Conservation (phyloP, 768 basidiomycete genomes). For the Tricholoma sp. region DNA sequence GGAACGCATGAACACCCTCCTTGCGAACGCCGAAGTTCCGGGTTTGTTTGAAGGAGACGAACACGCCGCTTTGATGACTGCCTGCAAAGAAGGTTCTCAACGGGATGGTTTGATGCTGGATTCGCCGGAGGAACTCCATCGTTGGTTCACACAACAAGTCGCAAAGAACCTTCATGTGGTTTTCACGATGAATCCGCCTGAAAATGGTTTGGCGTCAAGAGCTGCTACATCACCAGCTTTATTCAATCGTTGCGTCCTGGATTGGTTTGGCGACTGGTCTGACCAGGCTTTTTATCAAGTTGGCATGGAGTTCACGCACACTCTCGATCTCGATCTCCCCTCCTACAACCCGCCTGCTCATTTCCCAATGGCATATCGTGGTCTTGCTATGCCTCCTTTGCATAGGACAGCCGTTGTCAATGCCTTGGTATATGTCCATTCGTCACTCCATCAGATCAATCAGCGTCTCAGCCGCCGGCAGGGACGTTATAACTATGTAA, state of each 20-base stretch:
- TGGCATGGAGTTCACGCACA: slow-evolving; percentile 92
- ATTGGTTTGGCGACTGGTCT: slow-evolving; percentile 99
- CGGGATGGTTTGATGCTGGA: slow-evolving; percentile 97
- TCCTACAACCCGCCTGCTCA: slow-evolving; percentile 72
- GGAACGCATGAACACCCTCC: slow-evolving; percentile 98
- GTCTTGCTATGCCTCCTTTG: slow-evolving; percentile 77
- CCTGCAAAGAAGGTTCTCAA: slow-evolving; percentile 99
- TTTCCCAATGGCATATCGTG: slow-evolving; percentile 89
- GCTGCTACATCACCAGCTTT: slow-evolving; percentile 97
- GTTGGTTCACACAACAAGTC: slow-evolving; percentile 98
- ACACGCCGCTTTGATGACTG: slow-evolving; percentile 95
- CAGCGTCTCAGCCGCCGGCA: slow-evolving; percentile 83
- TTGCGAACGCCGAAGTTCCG: slow-evolving; percentile 99
- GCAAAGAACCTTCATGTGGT: slow-evolving; percentile 98
- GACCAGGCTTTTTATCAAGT: slow-evolving; percentile 99
- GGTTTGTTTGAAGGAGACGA: slow-evolving; percentile 99
- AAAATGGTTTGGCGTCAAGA: slow-evolving; percentile 90
- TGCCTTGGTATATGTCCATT: slow-evolving; percentile 88
- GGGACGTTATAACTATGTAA: slow-evolving; percentile 96
- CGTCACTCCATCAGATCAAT: slow-evolving; percentile 86
- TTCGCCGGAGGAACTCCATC: slow-evolving; percentile 94
- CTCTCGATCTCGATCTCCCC: slow-evolving; percentile 85
- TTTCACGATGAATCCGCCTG: slow-evolving; percentile 98
- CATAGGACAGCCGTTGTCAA: slow-evolving; percentile 93
- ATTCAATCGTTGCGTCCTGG: slow-evolving; percentile 98